Conservation (phyloP, 2,329 filamentous ascomycete species). For the Blastomyces gilchristii region DNA sequence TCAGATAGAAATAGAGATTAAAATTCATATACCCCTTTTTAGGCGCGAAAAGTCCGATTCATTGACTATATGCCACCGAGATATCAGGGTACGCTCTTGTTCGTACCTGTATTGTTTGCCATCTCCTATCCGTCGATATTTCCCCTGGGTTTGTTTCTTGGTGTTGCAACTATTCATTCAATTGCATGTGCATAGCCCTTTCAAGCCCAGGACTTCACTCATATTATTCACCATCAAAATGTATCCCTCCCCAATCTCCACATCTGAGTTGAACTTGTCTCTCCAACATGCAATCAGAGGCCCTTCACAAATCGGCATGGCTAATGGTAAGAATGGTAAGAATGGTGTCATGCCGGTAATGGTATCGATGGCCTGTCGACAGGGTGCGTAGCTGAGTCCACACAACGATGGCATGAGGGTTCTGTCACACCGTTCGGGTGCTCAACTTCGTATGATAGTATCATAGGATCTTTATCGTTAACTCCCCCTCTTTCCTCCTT, state of each 20-base stretch:
- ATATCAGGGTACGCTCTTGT: neutral
- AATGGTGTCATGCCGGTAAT: neutral
- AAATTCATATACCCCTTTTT: neutral
- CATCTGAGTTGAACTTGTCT: neutral
- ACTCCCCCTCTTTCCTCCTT: neutral
- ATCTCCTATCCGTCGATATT: neutral
- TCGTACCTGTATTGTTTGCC: neutral
- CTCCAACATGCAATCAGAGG: neutral
- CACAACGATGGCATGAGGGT: neutral
- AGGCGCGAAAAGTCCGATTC: neutral
- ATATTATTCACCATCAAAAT: neutral
- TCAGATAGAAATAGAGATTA: neutral
- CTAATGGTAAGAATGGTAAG: neutral
- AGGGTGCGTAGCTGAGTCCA: neutral
- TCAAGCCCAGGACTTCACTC: neutral
- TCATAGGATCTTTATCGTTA: neutral
- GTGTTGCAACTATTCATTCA: neutral
- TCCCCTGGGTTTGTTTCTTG: neutral
- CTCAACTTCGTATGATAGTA: neutral
- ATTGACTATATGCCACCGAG: neutral
- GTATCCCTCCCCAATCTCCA: neutral
- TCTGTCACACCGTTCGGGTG: neutral
- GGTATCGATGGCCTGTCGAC: neutral
- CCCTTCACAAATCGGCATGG: neutral
- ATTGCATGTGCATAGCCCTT: neutral